phyloP scores from a whole-genome alignment of 192 early-diverging fungal genomes.

The Tieghemiomyces parasiticus region DNA sequence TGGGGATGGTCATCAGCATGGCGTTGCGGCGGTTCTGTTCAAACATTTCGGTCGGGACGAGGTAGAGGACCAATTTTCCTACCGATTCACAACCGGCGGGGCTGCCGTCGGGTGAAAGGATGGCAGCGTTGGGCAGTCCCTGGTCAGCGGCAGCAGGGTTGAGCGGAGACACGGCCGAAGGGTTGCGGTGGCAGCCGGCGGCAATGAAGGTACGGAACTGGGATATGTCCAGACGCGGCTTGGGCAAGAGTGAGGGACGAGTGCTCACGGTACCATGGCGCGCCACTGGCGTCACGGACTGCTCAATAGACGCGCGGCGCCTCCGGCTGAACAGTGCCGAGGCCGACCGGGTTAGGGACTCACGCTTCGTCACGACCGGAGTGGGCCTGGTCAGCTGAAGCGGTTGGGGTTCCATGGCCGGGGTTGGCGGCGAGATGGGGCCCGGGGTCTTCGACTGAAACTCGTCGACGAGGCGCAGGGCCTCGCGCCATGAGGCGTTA shows the following conservation, averaged over 20 bases:
- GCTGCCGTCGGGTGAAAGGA: not conserved
- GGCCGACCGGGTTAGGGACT: not conserved
- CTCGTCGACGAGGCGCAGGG: not conserved
- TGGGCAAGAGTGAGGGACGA: not conserved
- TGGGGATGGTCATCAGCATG: conserved; percentile 7
- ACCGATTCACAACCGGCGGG: conserved; percentile 1
- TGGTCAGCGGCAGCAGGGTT: too few relatives aligned
- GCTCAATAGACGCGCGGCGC: not conserved
- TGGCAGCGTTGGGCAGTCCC: not conserved
- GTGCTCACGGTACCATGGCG: not conserved
- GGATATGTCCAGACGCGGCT: not conserved
- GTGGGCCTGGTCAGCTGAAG: too few relatives aligned
- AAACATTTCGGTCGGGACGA: conserved; percentile 5
- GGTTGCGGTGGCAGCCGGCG: not conserved
- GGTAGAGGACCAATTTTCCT: conserved; percentile 1
- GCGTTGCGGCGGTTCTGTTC: not conserved
- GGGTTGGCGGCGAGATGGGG: not conserved
- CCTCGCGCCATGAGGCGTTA: conserved; percentile 7
- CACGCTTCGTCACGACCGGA: not conserved
- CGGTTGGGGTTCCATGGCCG: too few relatives aligned
- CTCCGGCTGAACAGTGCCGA: not conserved
- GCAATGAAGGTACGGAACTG: not conserved
- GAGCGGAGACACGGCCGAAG: not conserved
- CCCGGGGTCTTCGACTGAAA: not conserved
- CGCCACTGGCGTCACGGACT: not conserved